phyloP scores from a whole-genome alignment of 2,329 filamentous ascomycete genomes.

The Colletotrichum siamense region DNA sequence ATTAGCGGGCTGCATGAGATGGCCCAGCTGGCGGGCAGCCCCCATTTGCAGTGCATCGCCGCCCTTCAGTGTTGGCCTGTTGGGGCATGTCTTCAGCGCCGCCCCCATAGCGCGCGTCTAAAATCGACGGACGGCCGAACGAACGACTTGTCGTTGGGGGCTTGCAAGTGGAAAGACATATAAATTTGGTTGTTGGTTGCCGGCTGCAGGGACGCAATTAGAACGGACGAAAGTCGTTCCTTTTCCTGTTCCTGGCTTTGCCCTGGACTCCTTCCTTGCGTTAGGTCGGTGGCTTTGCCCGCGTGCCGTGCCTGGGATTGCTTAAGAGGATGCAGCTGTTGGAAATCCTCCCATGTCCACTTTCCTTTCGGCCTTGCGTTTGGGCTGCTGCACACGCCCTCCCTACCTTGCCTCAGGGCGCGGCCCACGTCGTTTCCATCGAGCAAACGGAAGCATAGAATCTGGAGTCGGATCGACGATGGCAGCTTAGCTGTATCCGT shows the following conservation, averaged over 20 bases:
- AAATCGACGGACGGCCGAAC: background rate
- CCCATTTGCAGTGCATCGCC: constrained; percentile 8
- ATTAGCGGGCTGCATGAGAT: constrained; percentile 11
- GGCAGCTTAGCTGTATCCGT: background rate
- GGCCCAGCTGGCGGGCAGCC: background rate
- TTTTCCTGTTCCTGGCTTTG: background rate
- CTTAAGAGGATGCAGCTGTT: background rate
- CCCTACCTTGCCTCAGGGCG: background rate
- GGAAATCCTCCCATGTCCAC: background rate
- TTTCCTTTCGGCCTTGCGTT: background rate
- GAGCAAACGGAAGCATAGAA: background rate
- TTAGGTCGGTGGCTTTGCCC: background rate
- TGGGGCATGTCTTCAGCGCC: background rate
- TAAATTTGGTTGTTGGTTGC: background rate
- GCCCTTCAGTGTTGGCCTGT: background rate
- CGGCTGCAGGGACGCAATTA: background rate
- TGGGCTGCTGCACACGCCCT: background rate
- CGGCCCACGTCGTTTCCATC: background rate
- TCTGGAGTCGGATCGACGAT: background rate
- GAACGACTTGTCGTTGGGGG: background rate
- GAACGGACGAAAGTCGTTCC: background rate
- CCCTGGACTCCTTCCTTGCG: background rate
- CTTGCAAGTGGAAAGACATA: background rate
- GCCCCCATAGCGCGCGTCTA: constrained; percentile 21
- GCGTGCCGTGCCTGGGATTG: background rate